Conservation (phyloP, 495 filamentous ascomycete genomes). For the Pseudevernia furfuracea region DNA sequence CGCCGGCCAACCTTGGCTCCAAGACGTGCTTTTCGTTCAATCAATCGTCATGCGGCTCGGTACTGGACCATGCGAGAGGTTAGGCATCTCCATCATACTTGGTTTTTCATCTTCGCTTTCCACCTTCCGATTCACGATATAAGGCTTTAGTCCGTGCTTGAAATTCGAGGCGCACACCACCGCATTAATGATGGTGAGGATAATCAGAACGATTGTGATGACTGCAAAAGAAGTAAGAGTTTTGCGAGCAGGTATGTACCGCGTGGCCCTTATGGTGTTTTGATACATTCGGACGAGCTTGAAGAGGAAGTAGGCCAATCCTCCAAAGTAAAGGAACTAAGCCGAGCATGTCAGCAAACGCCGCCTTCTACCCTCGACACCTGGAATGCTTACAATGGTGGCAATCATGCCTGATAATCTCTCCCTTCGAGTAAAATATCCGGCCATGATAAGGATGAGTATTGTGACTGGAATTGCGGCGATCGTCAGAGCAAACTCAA, state of each 20-base stretch:
- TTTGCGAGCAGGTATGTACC: slow-evolving; percentile 64
- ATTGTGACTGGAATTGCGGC: slow-evolving; percentile 88
- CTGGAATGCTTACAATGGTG: slow-evolving; percentile 54
- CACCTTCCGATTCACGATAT: slow-evolving; percentile 60
- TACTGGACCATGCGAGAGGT: slow-evolving; percentile 42
- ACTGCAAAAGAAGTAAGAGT: slow-evolving; percentile 88
- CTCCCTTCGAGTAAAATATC: slow-evolving; percentile 76
- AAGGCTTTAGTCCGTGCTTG: slow-evolving; percentile 78
- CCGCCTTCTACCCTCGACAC: neutral
- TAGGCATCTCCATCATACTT: slow-evolving; percentile 60
- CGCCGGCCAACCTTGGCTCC: neutral
- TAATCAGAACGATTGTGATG: slow-evolving; percentile 80
- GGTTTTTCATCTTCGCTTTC: slow-evolving; percentile 61
- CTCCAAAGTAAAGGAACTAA: slow-evolving; percentile 75
- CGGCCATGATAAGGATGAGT: slow-evolving; percentile 73
- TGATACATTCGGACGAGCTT: slow-evolving; percentile 95
- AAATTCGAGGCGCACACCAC: slow-evolving; percentile 86
- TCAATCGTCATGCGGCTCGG: slow-evolving; percentile 85
- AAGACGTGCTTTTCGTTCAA: slow-evolving; percentile 32
- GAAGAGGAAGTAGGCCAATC: slow-evolving; percentile 93
- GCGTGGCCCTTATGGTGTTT: slow-evolving; percentile 34
- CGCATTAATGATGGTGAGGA: slow-evolving; percentile 83
- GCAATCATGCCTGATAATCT: slow-evolving; percentile 65
- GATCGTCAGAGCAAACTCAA: slow-evolving; percentile 79
- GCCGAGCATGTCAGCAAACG: slow-evolving; percentile 22